A percentile compares a stretch with the other conserved stretches of the same genome.
Evolutionary conservation across 805 yeast species (phyloP).

Genomic region (Zygoascus flipseniorum): DNA sequence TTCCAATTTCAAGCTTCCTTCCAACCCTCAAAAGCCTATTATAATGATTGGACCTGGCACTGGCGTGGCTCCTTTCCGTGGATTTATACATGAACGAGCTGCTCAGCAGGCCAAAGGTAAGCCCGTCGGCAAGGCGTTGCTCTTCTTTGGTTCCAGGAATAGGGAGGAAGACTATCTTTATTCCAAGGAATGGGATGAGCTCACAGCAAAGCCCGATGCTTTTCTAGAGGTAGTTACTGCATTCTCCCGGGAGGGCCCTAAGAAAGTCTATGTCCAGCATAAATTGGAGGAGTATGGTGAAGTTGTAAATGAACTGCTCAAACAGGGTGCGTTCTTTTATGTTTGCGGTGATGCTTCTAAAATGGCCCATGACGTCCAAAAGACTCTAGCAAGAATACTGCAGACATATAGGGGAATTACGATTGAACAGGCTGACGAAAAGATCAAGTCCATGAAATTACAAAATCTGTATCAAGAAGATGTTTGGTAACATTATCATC

Average conservation of each 20-base stretch:
- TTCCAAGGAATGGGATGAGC: conserved; percentile 68
- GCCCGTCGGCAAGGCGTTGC: conserved; percentile 59
- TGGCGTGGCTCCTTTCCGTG: conserved; percentile 98
- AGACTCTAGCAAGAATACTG: conserved; percentile 55
- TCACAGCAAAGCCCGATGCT: conserved; percentile 8
- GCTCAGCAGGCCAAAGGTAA: conserved; percentile 39
- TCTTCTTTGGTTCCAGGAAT: conserved; percentile 85
- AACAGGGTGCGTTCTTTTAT: conserved; percentile 75
- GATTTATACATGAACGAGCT: conserved; percentile 84
- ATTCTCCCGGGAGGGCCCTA: conserved; percentile 66
- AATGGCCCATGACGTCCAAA: conserved; percentile 92
- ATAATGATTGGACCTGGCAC: conserved; percentile 98
- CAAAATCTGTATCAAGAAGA: conserved; percentile 93
- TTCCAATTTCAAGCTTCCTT: conserved; percentile 88
- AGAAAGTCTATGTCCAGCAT: conserved; percentile 80
- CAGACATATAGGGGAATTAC: conserved; percentile 53
- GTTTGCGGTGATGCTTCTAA: conserved; percentile 95
- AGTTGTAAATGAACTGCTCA: conserved; percentile 43
- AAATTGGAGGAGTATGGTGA: conserved; percentile 43
- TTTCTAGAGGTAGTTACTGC: conserved; percentile 61
- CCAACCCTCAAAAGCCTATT: conserved; percentile 72
- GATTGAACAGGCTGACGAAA: conserved; percentile 62
- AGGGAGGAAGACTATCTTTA: conserved; percentile 76
- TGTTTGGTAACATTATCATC: conserved; percentile 60
- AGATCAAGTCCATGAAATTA: conserved; percentile 69